Base-by-base conservation (phyloP, 352 stramenopile species). In the Phytopythium mirpurense region DNA sequence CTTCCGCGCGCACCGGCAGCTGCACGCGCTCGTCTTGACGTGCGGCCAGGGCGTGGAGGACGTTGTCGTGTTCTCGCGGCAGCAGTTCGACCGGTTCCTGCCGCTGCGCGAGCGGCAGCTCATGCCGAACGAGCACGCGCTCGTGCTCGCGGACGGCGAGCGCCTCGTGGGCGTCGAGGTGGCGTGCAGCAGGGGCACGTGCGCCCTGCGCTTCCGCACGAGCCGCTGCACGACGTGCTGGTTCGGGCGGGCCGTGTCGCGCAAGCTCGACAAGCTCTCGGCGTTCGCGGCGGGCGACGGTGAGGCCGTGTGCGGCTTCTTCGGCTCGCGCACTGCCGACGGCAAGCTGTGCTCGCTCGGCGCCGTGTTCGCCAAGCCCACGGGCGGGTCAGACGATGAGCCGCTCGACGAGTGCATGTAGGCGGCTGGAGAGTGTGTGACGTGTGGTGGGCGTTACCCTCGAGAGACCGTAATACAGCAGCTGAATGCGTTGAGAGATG, bases 301-400 rank as follows among this genome's bases (percentile, higher is more conserved):
- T 34, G 21, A 40, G 19, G 23, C 23, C 31, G 32, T 56, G 24
- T 56, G 50, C 38, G 50, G 36, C 24, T 56, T 56, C 50, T 48
- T 48, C 38, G 37, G 50, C n/a, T 56, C 37, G 38, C 26, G 49
- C 18, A 54, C 47, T 16, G 21, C 26, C 24, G 35, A 19, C 12
- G 53, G 40, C 34, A n/a, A 34, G 21, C 44, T 59, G 34, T 59
- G 44, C 34, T 53, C 43, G 3, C 19, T 57, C 21, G 51, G 51
- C 18, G 51, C 21, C 38, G 41, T 51, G 19, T 57, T 38, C 21
- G n/a, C 40, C 26, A 29, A n/a, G 7, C 16, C 42, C 12, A 10
- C 23, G 27, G 26, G 7, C 9, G 50, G 34, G 47, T 43, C n/a
- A 2, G 19, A 41, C 10, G 38, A 42, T 12, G 37, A 47, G 32